These are phyloP conservation scores for Trichoderma gracile DNA, from an alignment of 2,329 filamentous ascomycete genomes.

Conservation along the genomic window DNA sequence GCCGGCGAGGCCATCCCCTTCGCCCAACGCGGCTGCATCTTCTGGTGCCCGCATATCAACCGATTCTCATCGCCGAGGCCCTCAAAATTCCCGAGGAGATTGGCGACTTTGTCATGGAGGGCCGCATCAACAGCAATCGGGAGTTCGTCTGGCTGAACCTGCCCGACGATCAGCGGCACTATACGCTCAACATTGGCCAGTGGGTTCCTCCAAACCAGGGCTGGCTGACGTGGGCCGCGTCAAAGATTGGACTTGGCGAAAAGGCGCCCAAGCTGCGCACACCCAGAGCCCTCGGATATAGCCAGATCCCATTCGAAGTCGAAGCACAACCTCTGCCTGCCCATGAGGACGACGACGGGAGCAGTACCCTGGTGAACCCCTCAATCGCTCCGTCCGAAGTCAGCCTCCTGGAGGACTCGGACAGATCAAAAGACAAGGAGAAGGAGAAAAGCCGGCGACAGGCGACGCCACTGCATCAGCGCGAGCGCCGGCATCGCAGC, in stretches of 20 bases:
- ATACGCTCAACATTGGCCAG: conserved; percentile 38
- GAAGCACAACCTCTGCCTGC: not conserved
- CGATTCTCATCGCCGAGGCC: conserved; percentile 41
- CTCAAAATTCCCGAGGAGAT: conserved; percentile 41
- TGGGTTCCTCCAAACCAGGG: conserved; percentile 36
- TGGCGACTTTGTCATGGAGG: conserved; percentile 43
- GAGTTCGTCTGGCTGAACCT: conserved; percentile 44
- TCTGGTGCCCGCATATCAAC: conserved; percentile 44
- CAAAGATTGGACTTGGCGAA: conserved; percentile 34
- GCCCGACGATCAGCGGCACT: conserved; percentile 38
- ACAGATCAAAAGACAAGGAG: not conserved
- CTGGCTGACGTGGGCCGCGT: conserved; percentile 34
- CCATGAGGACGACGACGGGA: conserved; percentile 17
- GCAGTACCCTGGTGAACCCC: conserved; percentile 23
- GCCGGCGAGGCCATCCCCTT: conserved; percentile 30
- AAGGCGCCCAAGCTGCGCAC: conserved; percentile 28
- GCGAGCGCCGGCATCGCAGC: conserved; percentile 20
- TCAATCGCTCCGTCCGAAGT: conserved; percentile 14
- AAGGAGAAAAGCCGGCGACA: not conserved
- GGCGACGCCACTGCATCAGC: conserved; percentile 13
- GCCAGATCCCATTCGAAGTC: conserved; percentile 26
- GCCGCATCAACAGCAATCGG: conserved; percentile 42
- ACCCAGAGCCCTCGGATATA: conserved; percentile 34
- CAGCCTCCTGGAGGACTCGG: conserved; percentile 4
- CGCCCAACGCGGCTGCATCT: conserved; percentile 40